Evolutionary conservation across 2,329 filamentous ascomycete genomes (phyloP).

Genomic region (Exophiala bonariae): DNA sequence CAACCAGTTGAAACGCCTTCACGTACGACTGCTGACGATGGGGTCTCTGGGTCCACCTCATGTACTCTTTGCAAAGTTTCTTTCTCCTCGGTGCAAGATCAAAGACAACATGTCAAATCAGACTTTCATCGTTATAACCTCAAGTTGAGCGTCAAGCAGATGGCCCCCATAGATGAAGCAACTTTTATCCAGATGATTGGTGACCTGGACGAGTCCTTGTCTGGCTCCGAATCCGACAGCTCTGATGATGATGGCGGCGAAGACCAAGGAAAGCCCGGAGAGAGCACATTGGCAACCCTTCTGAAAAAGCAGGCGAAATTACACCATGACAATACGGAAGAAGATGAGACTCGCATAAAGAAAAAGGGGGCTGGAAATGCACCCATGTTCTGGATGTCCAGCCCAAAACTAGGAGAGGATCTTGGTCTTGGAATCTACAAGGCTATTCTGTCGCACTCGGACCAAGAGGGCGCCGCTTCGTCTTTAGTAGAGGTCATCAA

Average conservation of each 20-base stretch:
- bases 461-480: conserved; percentile 63
- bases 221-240: conserved; percentile 68
- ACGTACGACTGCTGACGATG: conserved; percentile 31
- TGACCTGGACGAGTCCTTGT: conserved; percentile 90
- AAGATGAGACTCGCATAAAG: conserved; percentile 47
- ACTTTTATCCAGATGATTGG: conserved; percentile 87
- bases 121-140: conserved; percentile 94
- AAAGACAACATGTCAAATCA: conserved; percentile 81
- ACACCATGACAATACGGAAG: conserved; percentile 51
- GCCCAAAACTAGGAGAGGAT: conserved; percentile 71
- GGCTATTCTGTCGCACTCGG: conserved; percentile 71
- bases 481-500: conserved; percentile 68
- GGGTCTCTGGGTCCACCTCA: conserved; percentile 61
- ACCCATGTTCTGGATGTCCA: conserved; percentile 83
- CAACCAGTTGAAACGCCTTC: background rate
- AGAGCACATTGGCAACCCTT: conserved; percentile 72
- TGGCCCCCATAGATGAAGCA: conserved; percentile 68
- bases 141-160: conserved; percentile 81
- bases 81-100: conserved; percentile 74
- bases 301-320: conserved; percentile 81
- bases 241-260: conserved; percentile 60
- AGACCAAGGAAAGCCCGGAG: conserved; percentile 51
- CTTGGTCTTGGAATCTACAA: conserved; percentile 84
- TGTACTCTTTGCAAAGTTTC: conserved; percentile 77
- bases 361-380: conserved; percentile 63